phyloP scores from a whole-genome alignment of 768 basidiomycete genomes.

The Russula lepida region DNA sequence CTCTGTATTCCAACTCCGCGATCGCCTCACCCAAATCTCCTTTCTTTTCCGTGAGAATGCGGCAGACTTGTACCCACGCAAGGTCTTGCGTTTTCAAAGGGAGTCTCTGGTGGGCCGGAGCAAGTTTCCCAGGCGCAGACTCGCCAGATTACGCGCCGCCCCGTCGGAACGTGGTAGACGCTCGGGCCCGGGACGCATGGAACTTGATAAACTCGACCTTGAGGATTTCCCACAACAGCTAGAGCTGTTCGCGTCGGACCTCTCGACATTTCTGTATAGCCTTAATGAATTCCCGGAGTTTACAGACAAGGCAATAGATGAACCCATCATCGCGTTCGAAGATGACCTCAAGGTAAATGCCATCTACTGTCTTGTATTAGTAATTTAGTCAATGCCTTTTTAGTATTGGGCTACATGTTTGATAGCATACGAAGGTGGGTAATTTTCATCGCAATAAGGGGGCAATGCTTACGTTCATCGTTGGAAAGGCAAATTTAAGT shows the following conservation, averaged over 20 bases:
- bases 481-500: slow-evolving; percentile 56
- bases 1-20: slow-evolving; percentile 62
- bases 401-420: slow-evolving; percentile 74
- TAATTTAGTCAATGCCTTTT: background rate
- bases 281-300: slow-evolving; percentile 77
- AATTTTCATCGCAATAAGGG: background rate
- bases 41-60: slow-evolving; percentile 71
- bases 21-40: slow-evolving; percentile 57
- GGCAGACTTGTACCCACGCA: slow-evolving; percentile 63
- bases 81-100: slow-evolving; percentile 40
- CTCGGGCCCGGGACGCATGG: slow-evolving; percentile 30
- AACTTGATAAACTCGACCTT: slow-evolving; percentile 51
- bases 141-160: slow-evolving; percentile 26
- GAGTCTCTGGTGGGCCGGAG: slow-evolving; percentile 33
- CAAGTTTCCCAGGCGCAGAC: slow-evolving; percentile 29
- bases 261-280: slow-evolving; percentile 58
- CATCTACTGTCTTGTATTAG: background rate
- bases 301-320: slow-evolving; percentile 61
- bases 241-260: slow-evolving; percentile 50
- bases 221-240: slow-evolving; percentile 64
- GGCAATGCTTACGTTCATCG: background rate
- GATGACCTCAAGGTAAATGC: slow-evolving; percentile 51
- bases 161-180: slow-evolving; percentile 39
- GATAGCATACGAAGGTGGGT: slow-evolving; percentile 50
- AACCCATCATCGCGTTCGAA: slow-evolving; percentile 58